phyloP scores from a whole-genome alignment of 306 rosid genomes.

The Biancaea sappan region DNA sequence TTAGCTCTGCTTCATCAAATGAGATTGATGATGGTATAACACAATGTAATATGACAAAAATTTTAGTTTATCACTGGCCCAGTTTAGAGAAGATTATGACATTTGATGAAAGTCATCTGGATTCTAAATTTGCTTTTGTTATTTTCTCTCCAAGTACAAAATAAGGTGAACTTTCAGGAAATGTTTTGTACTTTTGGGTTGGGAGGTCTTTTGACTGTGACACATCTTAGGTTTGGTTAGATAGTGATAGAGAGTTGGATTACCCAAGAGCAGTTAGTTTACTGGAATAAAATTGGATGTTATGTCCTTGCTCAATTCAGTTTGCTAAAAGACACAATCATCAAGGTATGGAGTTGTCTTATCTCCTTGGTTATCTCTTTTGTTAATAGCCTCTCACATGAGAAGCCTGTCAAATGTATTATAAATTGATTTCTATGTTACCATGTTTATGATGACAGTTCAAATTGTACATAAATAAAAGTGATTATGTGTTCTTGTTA shows the following conservation, averaged over 20 bases:
- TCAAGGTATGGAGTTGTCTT: slow-evolving; percentile 58
- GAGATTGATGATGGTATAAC: slow-evolving; percentile 40
- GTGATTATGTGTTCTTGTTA: slow-evolving; percentile 3
- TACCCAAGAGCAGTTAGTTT: slow-evolving; percentile 48
- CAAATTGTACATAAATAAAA: neutral
- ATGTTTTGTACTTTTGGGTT: slow-evolving; percentile 74
- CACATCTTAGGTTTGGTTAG: slow-evolving; percentile 48
- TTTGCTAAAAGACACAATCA: slow-evolving; percentile 60
- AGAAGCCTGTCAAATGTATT: slow-evolving; percentile 1
- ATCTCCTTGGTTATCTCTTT: slow-evolving; percentile 1
- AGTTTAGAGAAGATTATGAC: slow-evolving; percentile 63
- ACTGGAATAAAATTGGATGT: slow-evolving; percentile 67
- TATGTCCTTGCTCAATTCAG: slow-evolving; percentile 56
- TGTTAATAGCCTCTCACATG: neutral
- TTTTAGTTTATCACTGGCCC: slow-evolving; percentile 74
- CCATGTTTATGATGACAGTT: neutral
- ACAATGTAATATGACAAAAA: slow-evolving; percentile 35
- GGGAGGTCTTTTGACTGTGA: slow-evolving; percentile 62
- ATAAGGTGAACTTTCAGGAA: slow-evolving; percentile 40
- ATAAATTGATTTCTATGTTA: neutral
- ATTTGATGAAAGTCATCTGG: slow-evolving; percentile 59
- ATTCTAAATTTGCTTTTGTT: slow-evolving; percentile 71
- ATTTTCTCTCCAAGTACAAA: slow-evolving; percentile 61
- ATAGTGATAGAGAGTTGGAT: slow-evolving; percentile 55
- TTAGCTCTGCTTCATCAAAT: slow-evolving; percentile 39